phyloP scores from a whole-genome alignment of 805 yeast species.

The Wickerhamomyces bovis region DNA sequence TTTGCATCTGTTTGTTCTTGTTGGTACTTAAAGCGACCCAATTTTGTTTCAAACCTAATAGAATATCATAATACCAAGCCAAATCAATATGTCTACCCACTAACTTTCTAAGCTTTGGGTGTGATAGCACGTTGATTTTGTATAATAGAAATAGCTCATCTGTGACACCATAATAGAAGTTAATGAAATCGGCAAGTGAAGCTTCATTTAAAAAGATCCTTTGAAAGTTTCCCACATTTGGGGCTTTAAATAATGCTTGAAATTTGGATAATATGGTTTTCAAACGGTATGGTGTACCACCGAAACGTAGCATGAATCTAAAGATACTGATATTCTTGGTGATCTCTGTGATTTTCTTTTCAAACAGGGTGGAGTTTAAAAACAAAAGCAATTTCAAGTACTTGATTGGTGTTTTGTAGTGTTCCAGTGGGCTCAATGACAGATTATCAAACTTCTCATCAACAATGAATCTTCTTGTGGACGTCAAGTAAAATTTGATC shows the following conservation, averaged over 20 bases:
- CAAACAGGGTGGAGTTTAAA: slow-evolving; percentile 25
- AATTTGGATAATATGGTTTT: slow-evolving; percentile 32
- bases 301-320: slow-evolving; percentile 66
- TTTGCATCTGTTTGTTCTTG: slow-evolving; percentile 42
- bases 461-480: slow-evolving; percentile 28
- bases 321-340: slow-evolving; percentile 46
- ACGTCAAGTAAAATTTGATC: slow-evolving; percentile 40
- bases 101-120: slow-evolving; percentile 30
- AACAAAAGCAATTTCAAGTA: slow-evolving; percentile 20
- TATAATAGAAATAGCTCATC: slow-evolving; percentile 58
- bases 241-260: slow-evolving; percentile 12
- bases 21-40: slow-evolving; percentile 37
- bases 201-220: slow-evolving; percentile 35
- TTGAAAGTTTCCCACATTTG: slow-evolving; percentile 18
- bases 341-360: slow-evolving; percentile 36
- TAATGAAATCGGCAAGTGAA: slow-evolving; percentile 44
- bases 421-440: slow-evolving; percentile 23
- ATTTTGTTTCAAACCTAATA: slow-evolving; percentile 50
- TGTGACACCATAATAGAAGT: slow-evolving; percentile 56
- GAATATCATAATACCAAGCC: slow-evolving; percentile 65
- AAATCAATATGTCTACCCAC: slow-evolving; percentile 54
- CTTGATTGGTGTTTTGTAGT: slow-evolving; percentile 20
- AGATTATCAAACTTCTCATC: slow-evolving; percentile 24
- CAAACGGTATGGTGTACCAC: slow-evolving; percentile 59
- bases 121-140: slow-evolving; percentile 44